Percentiles rank a stretch among this genome's conserved stretches.
These are phyloP conservation scores for Serendipita vermifera DNA, from an alignment of 768 basidiomycete genomes.

Conservation along the genomic window DNA sequence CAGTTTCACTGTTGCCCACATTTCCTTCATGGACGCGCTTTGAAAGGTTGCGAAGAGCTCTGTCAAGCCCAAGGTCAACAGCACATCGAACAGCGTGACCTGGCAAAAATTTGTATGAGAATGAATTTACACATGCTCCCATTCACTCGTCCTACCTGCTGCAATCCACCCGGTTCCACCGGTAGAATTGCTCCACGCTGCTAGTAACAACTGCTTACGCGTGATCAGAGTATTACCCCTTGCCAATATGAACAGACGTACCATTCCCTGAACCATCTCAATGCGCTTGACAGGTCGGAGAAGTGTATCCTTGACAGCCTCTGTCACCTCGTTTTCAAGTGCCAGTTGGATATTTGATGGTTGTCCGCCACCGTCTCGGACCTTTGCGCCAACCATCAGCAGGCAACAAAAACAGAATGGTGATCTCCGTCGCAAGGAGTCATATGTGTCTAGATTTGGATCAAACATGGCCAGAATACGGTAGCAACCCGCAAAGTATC, in stretches of 20 bases:
- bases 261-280: conserved; percentile 7
- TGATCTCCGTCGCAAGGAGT: conserved; percentile 11
- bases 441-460: conserved; percentile 13
- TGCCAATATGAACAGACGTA: not conserved
- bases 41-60: conserved; percentile 24
- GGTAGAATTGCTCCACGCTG: conserved; percentile 6
- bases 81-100: conserved; percentile 12
- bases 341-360: conserved; percentile 11
- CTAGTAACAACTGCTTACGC: not conserved
- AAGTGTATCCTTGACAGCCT: conserved; percentile 1
- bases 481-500: conserved; percentile 16
- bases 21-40: not conserved
- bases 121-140: not conserved
- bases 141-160: not conserved
- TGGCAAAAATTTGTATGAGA: not conserved
- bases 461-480: conserved; percentile 15
- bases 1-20: conserved; percentile 10
- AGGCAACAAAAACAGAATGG: conserved; percentile 15
- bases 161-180: conserved; percentile 5
- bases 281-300: not conserved
- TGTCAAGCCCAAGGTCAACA: conserved; percentile 28
- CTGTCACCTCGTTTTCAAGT: conserved; percentile 10
- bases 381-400: conserved; percentile 16
- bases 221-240: not conserved
- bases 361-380: conserved; percentile 14